Conservation (phyloP, 371 early-diverging fungal species). For the Lichtheimia ramosa region DNA sequence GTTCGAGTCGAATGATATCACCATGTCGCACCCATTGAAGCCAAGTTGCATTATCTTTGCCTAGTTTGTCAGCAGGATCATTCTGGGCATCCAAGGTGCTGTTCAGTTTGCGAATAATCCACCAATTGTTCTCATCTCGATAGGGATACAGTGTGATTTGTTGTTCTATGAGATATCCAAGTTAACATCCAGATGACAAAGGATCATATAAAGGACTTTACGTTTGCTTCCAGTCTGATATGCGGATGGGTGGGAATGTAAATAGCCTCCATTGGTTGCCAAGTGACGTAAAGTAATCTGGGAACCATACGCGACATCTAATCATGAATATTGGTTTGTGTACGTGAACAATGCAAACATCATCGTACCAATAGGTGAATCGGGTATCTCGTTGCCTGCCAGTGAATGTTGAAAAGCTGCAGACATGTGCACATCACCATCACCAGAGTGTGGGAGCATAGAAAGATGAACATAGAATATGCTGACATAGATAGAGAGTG, state of each 20-base stretch:
- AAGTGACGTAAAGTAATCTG: slow-evolving; percentile 75
- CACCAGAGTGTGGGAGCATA: slow-evolving; percentile 71
- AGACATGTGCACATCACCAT: slow-evolving; percentile 92
- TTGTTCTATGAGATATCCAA: slow-evolving; percentile 62
- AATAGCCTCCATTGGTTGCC: slow-evolving; percentile 72
- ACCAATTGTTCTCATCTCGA: slow-evolving; percentile 85
- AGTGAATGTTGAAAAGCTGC: slow-evolving; percentile 87
- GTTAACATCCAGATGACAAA: not conserved
- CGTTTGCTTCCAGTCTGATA: slow-evolving; percentile 85
- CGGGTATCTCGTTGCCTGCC: slow-evolving; percentile 65
- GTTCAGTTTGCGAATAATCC: slow-evolving; percentile 65
- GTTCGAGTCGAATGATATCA: slow-evolving; percentile 60
- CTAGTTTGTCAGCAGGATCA: slow-evolving; percentile 40
- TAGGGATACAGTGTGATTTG: slow-evolving; percentile 93
- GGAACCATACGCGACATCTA: slow-evolving; percentile 81
- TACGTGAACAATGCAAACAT: too few species aligned
- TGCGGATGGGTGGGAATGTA: slow-evolving; percentile 86
- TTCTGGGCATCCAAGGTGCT: slow-evolving; percentile 44
- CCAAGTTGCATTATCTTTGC: slow-evolving; percentile 26
- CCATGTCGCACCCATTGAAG: slow-evolving; percentile 54
- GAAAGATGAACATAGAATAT: slow-evolving; percentile 89
- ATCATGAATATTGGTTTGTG: not conserved
- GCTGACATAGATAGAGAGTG: slow-evolving; percentile 78
- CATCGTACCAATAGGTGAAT: slow-evolving; percentile 31
- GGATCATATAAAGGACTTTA: slow-evolving; percentile 24